These are phyloP conservation scores for Fusarium robinianum DNA, from an alignment of 2,329 filamentous ascomycete species.

Conservation along the genomic window DNA sequence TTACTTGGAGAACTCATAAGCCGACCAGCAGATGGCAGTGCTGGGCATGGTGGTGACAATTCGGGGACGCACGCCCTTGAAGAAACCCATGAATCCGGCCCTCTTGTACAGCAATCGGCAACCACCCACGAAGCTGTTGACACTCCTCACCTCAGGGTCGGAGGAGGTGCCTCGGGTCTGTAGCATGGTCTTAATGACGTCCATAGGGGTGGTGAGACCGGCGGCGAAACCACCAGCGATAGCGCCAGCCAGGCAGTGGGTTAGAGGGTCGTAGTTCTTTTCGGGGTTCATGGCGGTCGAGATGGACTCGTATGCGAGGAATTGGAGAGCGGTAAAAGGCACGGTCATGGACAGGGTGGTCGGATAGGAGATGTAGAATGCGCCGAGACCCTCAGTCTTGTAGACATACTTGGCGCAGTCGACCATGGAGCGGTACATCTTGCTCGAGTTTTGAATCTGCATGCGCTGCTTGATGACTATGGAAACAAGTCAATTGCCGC, in stretches of 20 bases:
- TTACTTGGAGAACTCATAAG: slow-evolving; percentile 71
- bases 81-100: slow-evolving; percentile 85
- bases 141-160: slow-evolving; percentile 81
- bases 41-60: slow-evolving; percentile 97
- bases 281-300: slow-evolving; percentile 90
- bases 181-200: slow-evolving; percentile 97
- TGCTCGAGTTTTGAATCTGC: slow-evolving; percentile 94
- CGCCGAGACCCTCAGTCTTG: slow-evolving; percentile 80
- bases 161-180: slow-evolving; percentile 86
- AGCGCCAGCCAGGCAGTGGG: slow-evolving; percentile 90
- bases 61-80: slow-evolving; percentile 87
- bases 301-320: slow-evolving; percentile 96
- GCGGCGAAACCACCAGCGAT: slow-evolving; percentile 92
- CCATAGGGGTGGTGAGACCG: slow-evolving; percentile 91
- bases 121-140: slow-evolving; percentile 79
- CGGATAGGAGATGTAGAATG: slow-evolving; percentile 98
- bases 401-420: slow-evolving; percentile 92
- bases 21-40: slow-evolving; percentile 98
- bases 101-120: slow-evolving; percentile 80
- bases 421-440: slow-evolving; percentile 79
- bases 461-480: slow-evolving; percentile 98
- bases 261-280: slow-evolving; percentile 86
- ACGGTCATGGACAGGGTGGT: slow-evolving; percentile 99
- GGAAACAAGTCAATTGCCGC: slow-evolving; percentile 6
- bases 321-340: slow-evolving; percentile 95